Evolutionary conservation across 208 protist species (phyloP).

Genomic region (Leishmania turanica): DNA sequence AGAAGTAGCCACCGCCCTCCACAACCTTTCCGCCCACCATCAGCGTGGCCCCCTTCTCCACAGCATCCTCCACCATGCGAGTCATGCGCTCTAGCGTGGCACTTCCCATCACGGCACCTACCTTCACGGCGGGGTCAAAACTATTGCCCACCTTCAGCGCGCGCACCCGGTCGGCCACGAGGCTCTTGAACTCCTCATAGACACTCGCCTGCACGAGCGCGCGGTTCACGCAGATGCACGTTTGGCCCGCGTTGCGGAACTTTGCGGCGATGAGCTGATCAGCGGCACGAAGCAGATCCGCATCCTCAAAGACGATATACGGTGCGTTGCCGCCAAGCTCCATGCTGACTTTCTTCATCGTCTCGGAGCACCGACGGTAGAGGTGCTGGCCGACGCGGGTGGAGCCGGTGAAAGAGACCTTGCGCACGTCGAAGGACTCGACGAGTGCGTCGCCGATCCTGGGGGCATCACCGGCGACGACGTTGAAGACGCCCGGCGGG

Average conservation of each 20-base stretch:
- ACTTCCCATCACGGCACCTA: constrained; percentile 78
- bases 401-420: constrained; percentile 91
- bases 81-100: constrained; percentile 46
- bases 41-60: constrained; percentile 68
- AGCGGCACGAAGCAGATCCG: constrained; percentile 73
- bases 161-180: constrained; percentile 46
- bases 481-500: constrained; percentile 81
- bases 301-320: constrained; percentile 90
- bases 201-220: constrained; percentile 76
- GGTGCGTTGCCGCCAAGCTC: constrained; percentile 95
- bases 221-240: constrained; percentile 88
- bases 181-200: constrained; percentile 56
- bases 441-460: constrained; percentile 65
- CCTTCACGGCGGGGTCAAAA: constrained; percentile 42
- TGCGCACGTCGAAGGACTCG: constrained; percentile 69
- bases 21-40: constrained; percentile 59
- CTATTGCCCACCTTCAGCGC: constrained; percentile 75
- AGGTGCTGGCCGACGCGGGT: constrained; percentile 76
- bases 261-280: constrained; percentile 65
- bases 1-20: constrained; percentile 68
- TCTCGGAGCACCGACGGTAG: constrained; percentile 51
- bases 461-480: constrained; percentile 74
- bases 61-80: constrained; percentile 59
- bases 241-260: constrained; percentile 90
- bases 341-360: constrained; percentile 83